phyloP scores from a whole-genome alignment of 495 filamentous ascomycete species.

The Xylaria scruposa region DNA sequence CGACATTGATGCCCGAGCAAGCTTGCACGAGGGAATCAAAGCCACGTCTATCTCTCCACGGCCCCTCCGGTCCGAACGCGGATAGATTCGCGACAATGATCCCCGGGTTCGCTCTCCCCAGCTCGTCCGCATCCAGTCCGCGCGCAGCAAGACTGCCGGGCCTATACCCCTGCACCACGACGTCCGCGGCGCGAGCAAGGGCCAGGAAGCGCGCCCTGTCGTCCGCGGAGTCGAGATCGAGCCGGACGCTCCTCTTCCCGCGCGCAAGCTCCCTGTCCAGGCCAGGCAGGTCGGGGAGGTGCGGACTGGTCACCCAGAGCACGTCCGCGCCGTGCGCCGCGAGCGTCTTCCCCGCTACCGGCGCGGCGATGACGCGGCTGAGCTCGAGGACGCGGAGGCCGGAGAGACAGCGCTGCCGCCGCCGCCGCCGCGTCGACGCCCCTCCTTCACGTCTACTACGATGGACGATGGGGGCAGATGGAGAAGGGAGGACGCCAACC shows the following conservation, averaged over 20 bases:
- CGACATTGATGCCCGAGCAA: slow-evolving; percentile 57
- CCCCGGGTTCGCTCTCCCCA: slow-evolving; percentile 50
- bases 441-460: slow-evolving; percentile 41
- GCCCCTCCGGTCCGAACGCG: slow-evolving; percentile 53
- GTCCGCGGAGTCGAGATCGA: slow-evolving; percentile 55
- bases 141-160: slow-evolving; percentile 58
- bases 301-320: slow-evolving; percentile 61
- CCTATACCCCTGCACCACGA: slow-evolving; percentile 58
- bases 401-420: slow-evolving; percentile 51
- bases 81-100: slow-evolving; percentile 61
- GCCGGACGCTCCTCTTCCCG: slow-evolving; percentile 47
- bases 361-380: slow-evolving; percentile 49
- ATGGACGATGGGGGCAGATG: slow-evolving; percentile 46
- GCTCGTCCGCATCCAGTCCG: slow-evolving; percentile 52
- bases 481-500: slow-evolving; percentile 35
- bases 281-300: slow-evolving; percentile 61
- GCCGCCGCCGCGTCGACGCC: not conserved
- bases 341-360: slow-evolving; percentile 56
- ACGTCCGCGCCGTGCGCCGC: slow-evolving; percentile 60
- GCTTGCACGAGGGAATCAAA: slow-evolving; percentile 61
- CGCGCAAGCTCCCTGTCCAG: slow-evolving; percentile 65
- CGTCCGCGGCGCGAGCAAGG: slow-evolving; percentile 41
- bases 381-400: slow-evolving; percentile 59
- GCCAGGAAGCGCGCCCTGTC: slow-evolving; percentile 55
- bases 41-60: slow-evolving; percentile 32